Percentiles rank a stretch among this genome's conserved stretches.
phyloP scores from a whole-genome alignment of 2,329 filamentous ascomycete species.

The Arthrobotrys musiformis region DNA sequence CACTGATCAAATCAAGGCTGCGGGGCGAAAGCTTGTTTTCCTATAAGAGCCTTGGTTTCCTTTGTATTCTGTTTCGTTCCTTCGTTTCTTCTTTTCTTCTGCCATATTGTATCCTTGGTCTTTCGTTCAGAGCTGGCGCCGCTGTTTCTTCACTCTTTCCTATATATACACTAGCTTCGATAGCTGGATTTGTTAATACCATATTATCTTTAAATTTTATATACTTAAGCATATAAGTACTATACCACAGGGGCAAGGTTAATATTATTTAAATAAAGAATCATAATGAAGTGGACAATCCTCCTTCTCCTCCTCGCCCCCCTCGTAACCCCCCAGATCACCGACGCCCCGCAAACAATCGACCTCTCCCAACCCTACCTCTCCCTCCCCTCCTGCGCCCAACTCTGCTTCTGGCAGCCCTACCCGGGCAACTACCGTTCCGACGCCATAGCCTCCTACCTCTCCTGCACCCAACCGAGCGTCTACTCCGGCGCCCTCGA shows the following conservation, averaged over 20 bases:
- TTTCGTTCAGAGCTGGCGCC: not conserved
- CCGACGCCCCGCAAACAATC: constrained; percentile 38
- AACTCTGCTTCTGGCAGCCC: constrained; percentile 43
- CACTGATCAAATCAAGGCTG: not conserved
- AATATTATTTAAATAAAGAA: too few species aligned
- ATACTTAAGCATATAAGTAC: not conserved
- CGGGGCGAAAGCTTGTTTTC: constrained; percentile 10
- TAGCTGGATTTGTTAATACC: too few species aligned
- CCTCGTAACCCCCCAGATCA: not conserved
- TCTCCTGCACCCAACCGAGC: constrained; percentile 36
- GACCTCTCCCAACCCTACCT: constrained; percentile 15
- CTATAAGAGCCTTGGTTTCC: constrained; percentile 11
- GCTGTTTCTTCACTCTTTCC: not conserved
- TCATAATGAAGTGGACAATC: not conserved
- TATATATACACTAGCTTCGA: not conserved
- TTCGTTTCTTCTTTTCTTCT: not conserved
- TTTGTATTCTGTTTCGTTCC: not conserved
- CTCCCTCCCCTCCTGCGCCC: constrained; percentile 36
- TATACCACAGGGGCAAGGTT: too few species aligned
- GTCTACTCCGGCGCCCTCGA: constrained; percentile 44
- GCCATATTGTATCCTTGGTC: not conserved
- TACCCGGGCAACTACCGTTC: constrained; percentile 28
- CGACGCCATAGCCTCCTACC: constrained; percentile 43
- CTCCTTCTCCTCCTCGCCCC: not conserved
- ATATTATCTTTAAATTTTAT: too few species aligned